Base-by-base conservation (phyloP, 2,329 filamentous ascomycete species). In the Hypomyces perniciosus region DNA sequence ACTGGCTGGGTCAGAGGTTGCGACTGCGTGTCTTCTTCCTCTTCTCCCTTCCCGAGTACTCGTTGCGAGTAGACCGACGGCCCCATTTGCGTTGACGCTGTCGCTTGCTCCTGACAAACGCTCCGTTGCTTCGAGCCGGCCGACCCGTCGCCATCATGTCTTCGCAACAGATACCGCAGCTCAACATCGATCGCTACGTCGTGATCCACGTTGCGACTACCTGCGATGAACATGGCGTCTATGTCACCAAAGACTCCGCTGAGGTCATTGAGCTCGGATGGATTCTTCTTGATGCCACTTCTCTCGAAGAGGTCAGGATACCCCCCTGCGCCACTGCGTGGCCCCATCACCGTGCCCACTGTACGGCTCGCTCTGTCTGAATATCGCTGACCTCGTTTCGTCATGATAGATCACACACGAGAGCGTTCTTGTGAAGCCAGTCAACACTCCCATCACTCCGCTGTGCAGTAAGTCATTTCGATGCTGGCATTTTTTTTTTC, bases 201-300 rank as follows among this genome's bases (percentile, higher is more conserved):
- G 89, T 99, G 65, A 96, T 97, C 69, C 93, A 99, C 72, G 92
- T 97, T 66, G 93, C 93, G 57, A 99, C 93, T 34, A 99, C 93
- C 61, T 99, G 93, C 74, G 93, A 99, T 71, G 93, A 99, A 72
- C 93, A 99, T 73, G 93, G 93, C 57, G 93, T 99, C 59, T 99
- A 99, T 72, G 93, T 99, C 53, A 99, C 93, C 54, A 97, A 97
- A 74, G 93, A 99, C 73, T 97, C 93, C 53, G 93, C 93, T 56
- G 93, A 99, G 76, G 93, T 99, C 60, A 99, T 99, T 71, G 93
- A 99, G 80, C 81, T 99, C 67, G 93, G 92, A 57, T 99, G 93
- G 93, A 96, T 97, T 66, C 75, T 99, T 65, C 79, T 96, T 57
- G 91, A 96, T 68, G 86, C 90, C 59, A 93, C 92, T 75, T 86